Evolutionary conservation across 495 filamentous ascomycete genomes (phyloP).

Genomic region (Thozetella sp.): DNA sequence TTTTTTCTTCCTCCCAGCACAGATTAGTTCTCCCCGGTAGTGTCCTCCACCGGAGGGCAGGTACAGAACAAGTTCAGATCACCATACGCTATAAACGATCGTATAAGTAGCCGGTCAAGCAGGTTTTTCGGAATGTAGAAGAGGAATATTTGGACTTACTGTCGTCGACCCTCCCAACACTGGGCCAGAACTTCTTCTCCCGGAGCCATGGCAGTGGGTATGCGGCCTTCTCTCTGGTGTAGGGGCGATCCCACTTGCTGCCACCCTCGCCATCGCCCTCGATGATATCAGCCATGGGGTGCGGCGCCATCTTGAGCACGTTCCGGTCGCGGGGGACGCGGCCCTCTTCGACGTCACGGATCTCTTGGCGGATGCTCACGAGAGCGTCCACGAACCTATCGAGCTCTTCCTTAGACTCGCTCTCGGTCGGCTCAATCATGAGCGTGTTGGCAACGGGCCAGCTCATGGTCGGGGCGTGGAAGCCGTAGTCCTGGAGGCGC

Average conservation of each 20-base stretch:
- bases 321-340: constrained; percentile 78
- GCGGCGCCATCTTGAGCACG: constrained; percentile 89
- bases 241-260: constrained; percentile 74
- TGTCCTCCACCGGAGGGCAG: constrained; percentile 81
- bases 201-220: constrained; percentile 84
- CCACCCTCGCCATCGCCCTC: constrained; percentile 47
- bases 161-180: constrained; percentile 87
- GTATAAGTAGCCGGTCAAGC: constrained; percentile 23
- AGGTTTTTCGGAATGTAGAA: too few relatives aligned
- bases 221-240: constrained; percentile 81
- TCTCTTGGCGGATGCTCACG: constrained; percentile 86
- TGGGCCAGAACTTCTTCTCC: constrained; percentile 99
- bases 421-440: constrained; percentile 99
- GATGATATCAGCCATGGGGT: constrained; percentile 83
- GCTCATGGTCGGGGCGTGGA: constrained; percentile 98
- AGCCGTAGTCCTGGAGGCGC: constrained; percentile 96
- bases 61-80: constrained; percentile 96
- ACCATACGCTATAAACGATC: constrained; percentile 67
- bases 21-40: constrained; percentile 31
- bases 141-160: constrained; percentile 51
- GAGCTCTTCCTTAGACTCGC: constrained; percentile 89
- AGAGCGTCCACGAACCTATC: constrained; percentile 95
- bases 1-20: neutral
- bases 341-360: constrained; percentile 82
- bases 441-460: constrained; percentile 96